Conservation (phyloP, 108 stramenopile species). For the Aurantiochytrium sp. region DNA sequence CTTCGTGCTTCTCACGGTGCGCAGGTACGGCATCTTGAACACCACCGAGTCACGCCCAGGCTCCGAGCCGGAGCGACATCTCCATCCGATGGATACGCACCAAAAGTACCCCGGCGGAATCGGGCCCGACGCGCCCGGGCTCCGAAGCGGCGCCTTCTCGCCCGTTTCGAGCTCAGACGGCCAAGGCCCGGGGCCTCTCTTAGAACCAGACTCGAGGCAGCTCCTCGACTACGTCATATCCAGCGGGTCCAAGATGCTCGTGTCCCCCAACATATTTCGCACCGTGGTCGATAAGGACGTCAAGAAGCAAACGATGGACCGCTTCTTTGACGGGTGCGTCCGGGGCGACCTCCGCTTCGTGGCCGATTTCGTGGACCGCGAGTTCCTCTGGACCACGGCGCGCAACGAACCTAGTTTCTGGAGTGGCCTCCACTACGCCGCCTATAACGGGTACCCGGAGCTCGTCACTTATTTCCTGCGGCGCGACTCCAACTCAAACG, state of each 20-base stretch:
- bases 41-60: neutral
- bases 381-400: neutral
- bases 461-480: neutral
- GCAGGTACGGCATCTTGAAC: neutral
- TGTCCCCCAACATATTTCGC: neutral
- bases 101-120: no score
- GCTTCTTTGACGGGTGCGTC: slow-evolving; percentile 9
- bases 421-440: neutral
- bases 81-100: no score
- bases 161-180: no score
- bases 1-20: neutral
- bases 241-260: no score
- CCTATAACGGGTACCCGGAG: neutral
- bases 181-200: no score
- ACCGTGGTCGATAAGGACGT: neutral
- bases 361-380: neutral
- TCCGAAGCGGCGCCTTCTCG: no score
- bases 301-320: neutral
- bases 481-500: neutral
- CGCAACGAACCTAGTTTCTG: neutral
- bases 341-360: neutral
- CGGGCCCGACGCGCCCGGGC: no score
- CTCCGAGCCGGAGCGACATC: neutral
- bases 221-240: neutral
- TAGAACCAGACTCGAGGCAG: no score